phyloP scores from a whole-genome alignment of 1,284 basidiomycete genomes.

The Puccinia novopanici region DNA sequence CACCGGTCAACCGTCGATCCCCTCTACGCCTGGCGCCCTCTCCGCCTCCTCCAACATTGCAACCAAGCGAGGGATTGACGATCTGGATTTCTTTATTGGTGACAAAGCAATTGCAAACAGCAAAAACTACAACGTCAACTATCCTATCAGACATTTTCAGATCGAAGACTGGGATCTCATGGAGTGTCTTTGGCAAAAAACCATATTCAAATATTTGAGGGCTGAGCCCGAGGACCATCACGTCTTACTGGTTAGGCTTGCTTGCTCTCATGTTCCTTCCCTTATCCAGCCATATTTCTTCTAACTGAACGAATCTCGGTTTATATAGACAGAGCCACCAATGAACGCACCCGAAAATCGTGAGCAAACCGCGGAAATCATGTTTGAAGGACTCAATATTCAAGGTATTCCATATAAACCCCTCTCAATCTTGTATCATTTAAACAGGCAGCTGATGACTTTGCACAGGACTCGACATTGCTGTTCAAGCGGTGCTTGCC shows the following conservation, averaged over 20 bases:
- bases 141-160: constrained; percentile 96
- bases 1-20: constrained; percentile 67
- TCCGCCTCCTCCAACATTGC: constrained; percentile 72
- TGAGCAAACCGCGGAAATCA: constrained; percentile 98
- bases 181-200: constrained; percentile 99
- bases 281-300: background rate
- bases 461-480: constrained; percentile 81
- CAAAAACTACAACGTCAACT: constrained; percentile 80
- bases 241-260: constrained; percentile 79
- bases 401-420: constrained; percentile 62
- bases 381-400: constrained; percentile 99
- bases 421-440: background rate
- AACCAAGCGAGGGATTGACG: constrained; percentile 95
- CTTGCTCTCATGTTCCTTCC: background rate
- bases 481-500: constrained; percentile 97
- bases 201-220: constrained; percentile 98
- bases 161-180: constrained; percentile 99
- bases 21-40: constrained; percentile 70
- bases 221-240: constrained; percentile 99
- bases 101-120: constrained; percentile 85
- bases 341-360: constrained; percentile 98
- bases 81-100: constrained; percentile 99
- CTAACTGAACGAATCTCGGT: background rate
- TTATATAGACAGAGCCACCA: constrained; percentile 85
- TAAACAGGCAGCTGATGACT: background rate